phyloP scores from a whole-genome alignment of 1,284 basidiomycete genomes.

The Ceratorhiza oryzae-sativae region DNA sequence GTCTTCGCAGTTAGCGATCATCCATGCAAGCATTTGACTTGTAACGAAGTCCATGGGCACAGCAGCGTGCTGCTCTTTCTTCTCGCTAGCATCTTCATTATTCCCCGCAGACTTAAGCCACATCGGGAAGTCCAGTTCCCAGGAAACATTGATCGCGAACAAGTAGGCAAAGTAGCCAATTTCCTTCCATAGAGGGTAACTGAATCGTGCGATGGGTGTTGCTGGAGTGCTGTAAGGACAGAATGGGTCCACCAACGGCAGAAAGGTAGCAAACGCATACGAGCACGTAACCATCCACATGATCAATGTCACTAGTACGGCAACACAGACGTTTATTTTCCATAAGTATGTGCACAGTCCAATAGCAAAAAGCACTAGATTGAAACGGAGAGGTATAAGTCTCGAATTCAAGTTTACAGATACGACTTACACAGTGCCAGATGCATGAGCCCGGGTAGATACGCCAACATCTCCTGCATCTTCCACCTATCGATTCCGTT shows the following conservation, averaged over 20 bases:
- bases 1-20: conserved; percentile 19
- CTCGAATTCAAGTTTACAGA: background rate
- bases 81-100: too few species aligned
- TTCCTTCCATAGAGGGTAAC: too few species aligned
- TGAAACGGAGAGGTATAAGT: background rate
- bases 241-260: background rate
- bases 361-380: conserved; percentile 11
- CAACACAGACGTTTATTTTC: background rate
- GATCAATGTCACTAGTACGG: background rate
- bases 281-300: background rate
- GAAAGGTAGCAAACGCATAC: background rate
- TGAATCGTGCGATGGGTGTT: too few species aligned
- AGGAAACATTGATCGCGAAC: too few species aligned
- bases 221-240: conserved; percentile 20
- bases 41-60: conserved; percentile 1
- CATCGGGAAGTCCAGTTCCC: too few species aligned
- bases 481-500: conserved; percentile 16
- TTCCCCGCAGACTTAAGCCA: too few species aligned
- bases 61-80: too few species aligned
- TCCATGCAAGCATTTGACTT: background rate
- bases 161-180: too few species aligned
- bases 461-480: background rate
- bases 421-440: conserved; percentile 8
- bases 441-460: conserved; percentile 17
- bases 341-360: conserved; percentile 11